Base-by-base conservation (phyloP, 352 stramenopile genomes). In the Phytophthora vignae region DNA sequence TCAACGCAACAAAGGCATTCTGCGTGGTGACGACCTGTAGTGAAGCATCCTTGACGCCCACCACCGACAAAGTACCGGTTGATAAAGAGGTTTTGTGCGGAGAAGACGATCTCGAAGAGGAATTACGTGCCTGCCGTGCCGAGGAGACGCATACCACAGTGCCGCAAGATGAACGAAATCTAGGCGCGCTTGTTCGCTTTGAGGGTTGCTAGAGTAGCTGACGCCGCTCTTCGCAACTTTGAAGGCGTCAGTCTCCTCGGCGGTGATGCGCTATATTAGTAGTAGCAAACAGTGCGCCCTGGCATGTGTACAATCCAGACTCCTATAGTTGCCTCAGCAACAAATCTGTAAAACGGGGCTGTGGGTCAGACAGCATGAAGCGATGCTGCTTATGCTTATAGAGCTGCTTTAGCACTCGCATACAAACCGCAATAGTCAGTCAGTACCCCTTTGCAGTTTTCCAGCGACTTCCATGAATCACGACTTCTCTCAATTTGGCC, bases 81-180 rank as follows among this genome's bases (percentile, higher is more conserved):
- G 83, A 90, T 25, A 57, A 93, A 94, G n/a, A 93, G 22, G 62
- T 60, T 88, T 90, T 91, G 82, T 12, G 85, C 82, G 67, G 88
- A 92, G 62, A 88, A 94, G 8, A 92, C 76, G 40, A 94, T 87
- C 67, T 93, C 87, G 69, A 93, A 92, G 94, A 77, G 22, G 73
- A 96, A 94, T 85, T 87, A 94, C 46, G 82, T 85, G 46, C 81
- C 84, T 2, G 84, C 84, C 52, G 81, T 90, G 14, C 86, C 88
- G 14, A 93, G 49, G 7, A 95, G 65, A 19, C 68, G 62, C 9
- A 67, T 62, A 9, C 78, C 58, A 63, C 87, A 88, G 67, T 90
- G 53, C 14, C 68, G 67, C 14, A 83, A 33, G 27, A 88, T 83
- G 64, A 88, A 83, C 0, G 27, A 48, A 1, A 88, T 33, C 27